Percentiles rank a stretch among this genome's conserved stretches.
Conservation (phyloP, 805 yeast genomes). For the Ogataea allantospora region DNA sequence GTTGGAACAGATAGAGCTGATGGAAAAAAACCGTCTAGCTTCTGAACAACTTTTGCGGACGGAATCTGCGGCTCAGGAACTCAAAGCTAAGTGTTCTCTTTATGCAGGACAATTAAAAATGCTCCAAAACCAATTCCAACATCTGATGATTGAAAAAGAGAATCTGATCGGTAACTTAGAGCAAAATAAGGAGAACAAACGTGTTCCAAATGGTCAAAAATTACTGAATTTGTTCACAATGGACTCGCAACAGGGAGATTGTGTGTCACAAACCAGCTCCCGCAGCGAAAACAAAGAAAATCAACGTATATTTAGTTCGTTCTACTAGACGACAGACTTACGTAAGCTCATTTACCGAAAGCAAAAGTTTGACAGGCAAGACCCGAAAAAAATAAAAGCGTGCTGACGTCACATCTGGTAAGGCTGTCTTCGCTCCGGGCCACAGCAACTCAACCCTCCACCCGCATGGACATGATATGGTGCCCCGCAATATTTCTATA, state of each 20-base stretch:
- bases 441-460: background rate
- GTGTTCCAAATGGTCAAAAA: constrained; percentile 5
- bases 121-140: constrained; percentile 8
- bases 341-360: background rate
- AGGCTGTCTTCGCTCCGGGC: background rate
- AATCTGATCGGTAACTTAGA: constrained; percentile 12
- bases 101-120: constrained; percentile 7
- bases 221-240: constrained; percentile 8
- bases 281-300: constrained; percentile 9
- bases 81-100: constrained; percentile 3
- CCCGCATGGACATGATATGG: background rate
- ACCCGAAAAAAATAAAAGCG: background rate
- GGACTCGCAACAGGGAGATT: background rate
- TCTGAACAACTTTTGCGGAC: constrained; percentile 3
- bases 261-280: background rate
- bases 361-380: constrained; percentile 1
- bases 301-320: constrained; percentile 8
- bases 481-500: constrained; percentile 5
- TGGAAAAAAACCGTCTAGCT: constrained; percentile 4
- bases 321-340: constrained; percentile 3
- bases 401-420: constrained; percentile 2
- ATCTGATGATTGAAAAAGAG: constrained; percentile 11
- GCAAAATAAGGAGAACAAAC: constrained; percentile 1
- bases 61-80: constrained; percentile 2
- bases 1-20: constrained; percentile 1